Percentiles rank a stretch among this genome's conserved stretches.
Evolutionary conservation across 2,329 filamentous ascomycete genomes (phyloP).

Genomic region (Fusarium kyushuense): DNA sequence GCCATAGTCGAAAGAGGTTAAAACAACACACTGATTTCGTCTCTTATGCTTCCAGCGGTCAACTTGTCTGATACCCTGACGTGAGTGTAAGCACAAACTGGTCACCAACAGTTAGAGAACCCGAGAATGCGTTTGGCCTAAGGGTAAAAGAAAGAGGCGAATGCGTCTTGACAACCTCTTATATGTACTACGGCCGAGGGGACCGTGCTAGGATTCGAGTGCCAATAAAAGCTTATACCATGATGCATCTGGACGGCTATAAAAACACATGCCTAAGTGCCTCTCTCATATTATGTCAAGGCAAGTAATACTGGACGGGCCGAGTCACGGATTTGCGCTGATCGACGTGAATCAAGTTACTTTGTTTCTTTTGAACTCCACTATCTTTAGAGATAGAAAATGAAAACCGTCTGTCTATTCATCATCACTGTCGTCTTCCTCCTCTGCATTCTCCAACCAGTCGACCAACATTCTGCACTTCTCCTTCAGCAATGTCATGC

Average conservation of each 20-base stretch:
- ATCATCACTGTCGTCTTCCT: constrained; percentile 70
- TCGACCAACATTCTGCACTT: constrained; percentile 85
- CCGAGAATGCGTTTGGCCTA: not conserved
- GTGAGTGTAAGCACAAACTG: too few species aligned
- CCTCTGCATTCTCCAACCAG: constrained; percentile 82
- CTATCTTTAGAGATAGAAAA: constrained; percentile 11
- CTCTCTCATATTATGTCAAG: not conserved
- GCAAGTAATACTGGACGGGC: not conserved
- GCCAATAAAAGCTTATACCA: not conserved
- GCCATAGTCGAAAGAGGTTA: too few species aligned
- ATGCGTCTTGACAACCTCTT: not conserved
- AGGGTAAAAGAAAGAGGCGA: not conserved
- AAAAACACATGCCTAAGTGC: not conserved
- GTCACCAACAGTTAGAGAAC: not conserved
- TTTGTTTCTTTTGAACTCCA: constrained; percentile 37
- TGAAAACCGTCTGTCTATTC: constrained; percentile 37
- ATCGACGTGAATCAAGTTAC: constrained; percentile 3
- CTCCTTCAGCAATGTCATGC: constrained; percentile 76
- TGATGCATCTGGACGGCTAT: not conserved
- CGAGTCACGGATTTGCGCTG: not conserved
- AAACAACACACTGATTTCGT: too few species aligned
- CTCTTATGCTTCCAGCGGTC: too few species aligned
- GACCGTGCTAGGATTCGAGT: not conserved
- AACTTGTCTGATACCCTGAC: too few species aligned
- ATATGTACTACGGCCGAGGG: not conserved